Evolutionary conservation across 768 basidiomycete species (phyloP).

Genomic region (Russula olivacea): DNA sequence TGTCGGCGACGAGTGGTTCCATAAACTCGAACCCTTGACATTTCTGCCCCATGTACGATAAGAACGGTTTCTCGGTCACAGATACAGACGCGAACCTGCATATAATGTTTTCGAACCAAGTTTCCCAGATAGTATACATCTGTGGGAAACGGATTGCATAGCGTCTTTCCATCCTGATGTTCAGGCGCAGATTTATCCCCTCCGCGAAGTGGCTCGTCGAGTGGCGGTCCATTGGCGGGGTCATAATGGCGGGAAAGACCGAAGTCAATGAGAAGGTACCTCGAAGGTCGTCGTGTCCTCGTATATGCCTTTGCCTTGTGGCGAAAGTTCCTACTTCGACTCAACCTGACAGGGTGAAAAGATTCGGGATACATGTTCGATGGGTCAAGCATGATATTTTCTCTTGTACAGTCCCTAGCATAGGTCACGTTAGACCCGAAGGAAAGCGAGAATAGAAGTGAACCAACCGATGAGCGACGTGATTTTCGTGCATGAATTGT

Average conservation of each 20-base stretch:
- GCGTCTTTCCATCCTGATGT: neutral
- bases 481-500: constrained; percentile 2
- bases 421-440: too few relatives aligned
- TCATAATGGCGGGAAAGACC: too few relatives aligned
- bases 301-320: too few relatives aligned
- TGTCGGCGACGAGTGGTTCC: constrained; percentile 29
- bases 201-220: constrained; percentile 22
- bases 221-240: too few relatives aligned
- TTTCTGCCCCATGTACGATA: neutral
- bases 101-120: constrained; percentile 15
- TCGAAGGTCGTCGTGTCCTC: too few relatives aligned
- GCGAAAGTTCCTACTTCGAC: neutral
- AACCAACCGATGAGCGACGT: constrained; percentile 14
- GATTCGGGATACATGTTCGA: constrained; percentile 16
- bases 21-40: too few relatives aligned
- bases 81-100: constrained; percentile 3
- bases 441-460: too few relatives aligned
- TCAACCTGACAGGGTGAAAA: constrained; percentile 4
- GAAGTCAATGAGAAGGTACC: too few relatives aligned
- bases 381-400: constrained; percentile 21
- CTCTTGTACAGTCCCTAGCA: constrained; percentile 3
- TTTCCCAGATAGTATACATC: constrained; percentile 30
- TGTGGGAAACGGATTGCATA: constrained; percentile 26
- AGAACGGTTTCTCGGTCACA: neutral
- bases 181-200: constrained; percentile 30